Evolutionary conservation across 768 basidiomycete species (phyloP).

Genomic region (Rhizopogon rudus): DNA sequence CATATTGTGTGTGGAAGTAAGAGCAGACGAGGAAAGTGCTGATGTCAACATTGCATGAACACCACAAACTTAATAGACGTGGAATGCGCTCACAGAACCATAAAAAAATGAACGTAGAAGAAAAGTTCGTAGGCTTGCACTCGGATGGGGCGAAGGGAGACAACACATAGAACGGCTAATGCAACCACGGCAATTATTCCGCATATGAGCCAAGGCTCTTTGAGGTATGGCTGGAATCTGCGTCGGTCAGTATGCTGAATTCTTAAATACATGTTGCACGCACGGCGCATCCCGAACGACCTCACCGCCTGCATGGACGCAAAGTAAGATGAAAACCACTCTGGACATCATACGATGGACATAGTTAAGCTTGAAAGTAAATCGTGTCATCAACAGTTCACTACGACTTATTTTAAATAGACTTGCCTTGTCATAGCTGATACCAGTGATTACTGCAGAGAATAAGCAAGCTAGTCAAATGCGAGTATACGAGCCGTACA

Average conservation of each 20-base stretch:
- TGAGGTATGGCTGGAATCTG: constrained; percentile 4
- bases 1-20: constrained; percentile 4
- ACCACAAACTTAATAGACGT: not conserved
- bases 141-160: constrained; percentile 44
- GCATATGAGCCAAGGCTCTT: constrained; percentile 12
- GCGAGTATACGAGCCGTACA: constrained; percentile 14
- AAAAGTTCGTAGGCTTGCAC: constrained; percentile 25
- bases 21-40: constrained; percentile 26
- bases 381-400: not conserved
- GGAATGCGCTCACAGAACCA: constrained; percentile 25
- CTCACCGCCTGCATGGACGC: constrained; percentile 42
- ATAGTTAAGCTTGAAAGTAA: constrained; percentile 22
- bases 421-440: constrained; percentile 43
- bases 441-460: constrained; percentile 42
- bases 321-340: no score
- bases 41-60: not conserved
- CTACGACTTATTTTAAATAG: not conserved
- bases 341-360: constrained; percentile 29
- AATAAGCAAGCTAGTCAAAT: not conserved
- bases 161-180: constrained; percentile 34
- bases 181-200: constrained; percentile 31
- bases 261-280: not conserved
- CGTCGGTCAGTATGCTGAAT: not conserved
- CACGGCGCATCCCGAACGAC: constrained; percentile 16
- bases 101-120: no score